Conservation (phyloP, 2,329 filamentous ascomycete genomes). For the Colletotrichum chlorophyti region DNA sequence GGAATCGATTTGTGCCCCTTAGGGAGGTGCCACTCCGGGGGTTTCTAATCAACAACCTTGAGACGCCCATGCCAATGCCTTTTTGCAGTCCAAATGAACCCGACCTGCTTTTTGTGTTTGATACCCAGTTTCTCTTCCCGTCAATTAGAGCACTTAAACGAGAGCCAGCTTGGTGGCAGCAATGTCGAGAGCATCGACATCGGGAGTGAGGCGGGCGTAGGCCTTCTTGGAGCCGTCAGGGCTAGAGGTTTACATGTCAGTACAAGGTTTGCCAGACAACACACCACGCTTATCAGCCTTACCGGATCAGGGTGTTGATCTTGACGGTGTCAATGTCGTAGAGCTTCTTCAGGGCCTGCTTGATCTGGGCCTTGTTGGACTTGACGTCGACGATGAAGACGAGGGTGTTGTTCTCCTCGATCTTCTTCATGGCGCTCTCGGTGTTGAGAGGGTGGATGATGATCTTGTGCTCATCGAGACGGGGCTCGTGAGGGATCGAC, state of each 20-base stretch:
- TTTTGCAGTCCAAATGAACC: conserved; percentile 27
- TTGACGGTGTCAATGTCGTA: conserved; percentile 98
- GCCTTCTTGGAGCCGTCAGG: conserved; percentile 99
- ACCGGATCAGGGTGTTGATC: conserved; percentile 99
- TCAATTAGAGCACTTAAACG: conserved; percentile 68
- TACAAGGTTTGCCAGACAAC: conserved; percentile 32
- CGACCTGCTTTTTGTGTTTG: conserved; percentile 18
- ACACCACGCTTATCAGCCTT: no score
- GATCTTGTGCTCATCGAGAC: conserved; percentile 97
- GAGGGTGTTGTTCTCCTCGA: conserved; percentile 99
- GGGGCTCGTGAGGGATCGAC: conserved; percentile 86
- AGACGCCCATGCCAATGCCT: conserved; percentile 32
- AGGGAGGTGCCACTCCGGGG: conserved; percentile 19
- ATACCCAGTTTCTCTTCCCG: neutral
- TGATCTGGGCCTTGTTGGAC: conserved; percentile 99
- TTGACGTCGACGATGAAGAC: conserved; percentile 97
- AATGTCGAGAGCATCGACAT: conserved; percentile 98
- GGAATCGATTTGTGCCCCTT: conserved; percentile 21
- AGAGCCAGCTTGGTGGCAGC: conserved; percentile 98
- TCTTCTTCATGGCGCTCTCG: conserved; percentile 99
- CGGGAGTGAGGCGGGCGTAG: conserved; percentile 91
- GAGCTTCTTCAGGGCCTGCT: conserved; percentile 96
- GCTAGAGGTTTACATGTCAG: conserved; percentile 51
- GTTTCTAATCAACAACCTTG: conserved; percentile 28
- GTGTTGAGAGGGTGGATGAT: conserved; percentile 99